phyloP scores from a whole-genome alignment of 2,329 filamentous ascomycete species.

The Alternaria novae-zelandiae region DNA sequence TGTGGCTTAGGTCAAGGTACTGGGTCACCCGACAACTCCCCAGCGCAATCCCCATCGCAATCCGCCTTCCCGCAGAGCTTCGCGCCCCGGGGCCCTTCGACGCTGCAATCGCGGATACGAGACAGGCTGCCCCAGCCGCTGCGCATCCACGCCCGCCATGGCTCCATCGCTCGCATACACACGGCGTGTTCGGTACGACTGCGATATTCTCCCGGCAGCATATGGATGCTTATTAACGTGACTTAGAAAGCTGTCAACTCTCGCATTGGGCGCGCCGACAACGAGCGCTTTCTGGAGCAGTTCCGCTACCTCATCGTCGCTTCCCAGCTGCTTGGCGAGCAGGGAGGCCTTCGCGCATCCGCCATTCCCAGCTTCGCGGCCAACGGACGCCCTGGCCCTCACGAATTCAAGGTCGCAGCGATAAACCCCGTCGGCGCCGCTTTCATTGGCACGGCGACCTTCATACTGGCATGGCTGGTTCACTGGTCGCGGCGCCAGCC shows the following conservation, averaged over 20 bases:
- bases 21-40: slow-evolving; percentile 34
- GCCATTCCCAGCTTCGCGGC: slow-evolving; percentile 35
- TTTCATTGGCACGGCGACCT: slow-evolving; percentile 67
- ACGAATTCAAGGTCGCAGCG: slow-evolving; percentile 50
- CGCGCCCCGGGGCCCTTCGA: slow-evolving; percentile 58
- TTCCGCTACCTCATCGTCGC: slow-evolving; percentile 94
- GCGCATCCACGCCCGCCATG: slow-evolving; percentile 45
- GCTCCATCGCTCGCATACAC: slow-evolving; percentile 48
- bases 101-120: slow-evolving; percentile 56
- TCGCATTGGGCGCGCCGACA: slow-evolving; percentile 77
- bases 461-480: slow-evolving; percentile 69
- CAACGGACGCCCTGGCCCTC: slow-evolving; percentile 30
- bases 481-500: slow-evolving; percentile 70
- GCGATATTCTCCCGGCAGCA: background rate
- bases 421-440: slow-evolving; percentile 70
- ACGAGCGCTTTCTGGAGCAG: slow-evolving; percentile 84
- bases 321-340: slow-evolving; percentile 81
- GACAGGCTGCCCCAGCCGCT: slow-evolving; percentile 58
- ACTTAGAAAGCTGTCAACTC: slow-evolving; percentile 73
- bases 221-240: slow-evolving; percentile 17
- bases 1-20: slow-evolving; percentile 40
- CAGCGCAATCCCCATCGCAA: slow-evolving; percentile 13
- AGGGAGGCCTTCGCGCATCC: slow-evolving; percentile 48
- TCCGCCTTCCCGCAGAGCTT: slow-evolving; percentile 48
- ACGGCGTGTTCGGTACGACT: slow-evolving; percentile 45